Conservation (phyloP, 2,329 filamentous ascomycete species). For the Onygenales sp. region DNA sequence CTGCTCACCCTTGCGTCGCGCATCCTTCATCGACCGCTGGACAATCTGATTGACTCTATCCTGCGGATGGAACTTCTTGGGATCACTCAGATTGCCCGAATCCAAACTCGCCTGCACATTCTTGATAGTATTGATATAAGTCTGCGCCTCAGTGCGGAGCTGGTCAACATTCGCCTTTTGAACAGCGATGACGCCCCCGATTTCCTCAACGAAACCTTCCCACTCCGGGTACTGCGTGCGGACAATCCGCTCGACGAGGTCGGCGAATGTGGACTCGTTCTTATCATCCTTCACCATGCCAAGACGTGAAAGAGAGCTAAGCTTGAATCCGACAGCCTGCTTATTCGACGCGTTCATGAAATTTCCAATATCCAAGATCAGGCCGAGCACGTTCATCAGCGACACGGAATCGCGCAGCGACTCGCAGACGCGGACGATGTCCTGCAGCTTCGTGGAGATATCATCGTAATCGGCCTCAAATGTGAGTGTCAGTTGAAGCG, state of each 20-base stretch:
- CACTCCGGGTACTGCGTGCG: constrained; percentile 94
- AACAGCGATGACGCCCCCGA: constrained; percentile 62
- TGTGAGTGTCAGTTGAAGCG: constrained; percentile 70
- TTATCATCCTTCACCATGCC: constrained; percentile 99
- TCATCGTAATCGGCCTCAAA: constrained; percentile 89
- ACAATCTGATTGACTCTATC: constrained; percentile 89
- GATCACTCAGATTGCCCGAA: constrained; percentile 86
- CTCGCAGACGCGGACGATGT: constrained; percentile 81
- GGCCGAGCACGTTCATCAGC: constrained; percentile 87
- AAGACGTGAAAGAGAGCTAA: constrained; percentile 82
- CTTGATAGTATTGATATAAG: constrained; percentile 88
- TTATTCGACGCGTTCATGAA: constrained; percentile 99
- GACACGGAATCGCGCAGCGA: constrained; percentile 83
- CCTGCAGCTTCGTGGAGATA: constrained; percentile 71
- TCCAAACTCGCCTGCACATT: constrained; percentile 90
- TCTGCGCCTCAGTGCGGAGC: constrained; percentile 74
- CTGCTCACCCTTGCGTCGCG: constrained; percentile 88
- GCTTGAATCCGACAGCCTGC: constrained; percentile 94
- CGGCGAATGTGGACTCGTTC: constrained; percentile 92
- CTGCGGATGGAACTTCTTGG: constrained; percentile 95
- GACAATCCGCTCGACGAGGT: constrained; percentile 92
- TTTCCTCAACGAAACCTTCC: constrained; percentile 81
- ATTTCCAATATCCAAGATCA: constrained; percentile 96
- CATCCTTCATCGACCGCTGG: constrained; percentile 92
- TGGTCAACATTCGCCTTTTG: constrained; percentile 96